Evolutionary conservation across 148 eudicot genomes (phyloP), one percentile per base, ranked within the genome.

Genomic region (Rheum nobile): DNA sequence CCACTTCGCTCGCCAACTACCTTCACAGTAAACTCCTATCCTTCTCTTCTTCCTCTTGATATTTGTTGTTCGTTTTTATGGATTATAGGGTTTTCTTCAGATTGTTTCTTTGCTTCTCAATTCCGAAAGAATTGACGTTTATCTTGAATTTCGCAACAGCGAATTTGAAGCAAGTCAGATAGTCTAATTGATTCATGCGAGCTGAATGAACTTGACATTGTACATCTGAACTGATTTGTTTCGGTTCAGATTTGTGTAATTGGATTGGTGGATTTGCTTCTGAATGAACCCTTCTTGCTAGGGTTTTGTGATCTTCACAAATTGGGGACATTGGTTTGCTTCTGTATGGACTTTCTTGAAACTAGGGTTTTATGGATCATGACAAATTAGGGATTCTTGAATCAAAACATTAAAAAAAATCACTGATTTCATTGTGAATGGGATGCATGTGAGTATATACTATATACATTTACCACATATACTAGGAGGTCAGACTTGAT

Each of bases 1-100:
- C 98, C 29, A 93, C 97, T 74, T 93, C 98, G 41, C 92, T 93
- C 73, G 98, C 98, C 63, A 93, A 87, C 72, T 93, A 93, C 84
- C 98, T 93, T 73, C 97, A 93, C 75, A 93, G 98, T 93, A 73
- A 84, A 84, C 5, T 21, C 76, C 67, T 72, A 46, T n/a, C n/a
- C n/a, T n/a, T 48, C 32, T 55, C 22, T 41, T 39, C 8, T 26
- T 46, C 73, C 35, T 54, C 5, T 71, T 6, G 50, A 11, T 75
- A 50, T 31, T 46, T 74, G 21, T 67, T 42, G 21, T 37, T 35
- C 6, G 32, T 46, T 14, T 16, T 48, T 4, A 19, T 59, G 67
- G 71, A 28, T 35, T 32, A 32, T 74, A 16, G 41, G 47, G 11
- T 54, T 76, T n/a, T n/a, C n/a, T n/a, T 46, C 6, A 26, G 55